A percentile compares a stretch with the other conserved stretches of the same genome.
These are phyloP conservation scores for Xylaria cubensis DNA, from an alignment of 495 filamentous ascomycete species.

Conservation along the genomic window DNA sequence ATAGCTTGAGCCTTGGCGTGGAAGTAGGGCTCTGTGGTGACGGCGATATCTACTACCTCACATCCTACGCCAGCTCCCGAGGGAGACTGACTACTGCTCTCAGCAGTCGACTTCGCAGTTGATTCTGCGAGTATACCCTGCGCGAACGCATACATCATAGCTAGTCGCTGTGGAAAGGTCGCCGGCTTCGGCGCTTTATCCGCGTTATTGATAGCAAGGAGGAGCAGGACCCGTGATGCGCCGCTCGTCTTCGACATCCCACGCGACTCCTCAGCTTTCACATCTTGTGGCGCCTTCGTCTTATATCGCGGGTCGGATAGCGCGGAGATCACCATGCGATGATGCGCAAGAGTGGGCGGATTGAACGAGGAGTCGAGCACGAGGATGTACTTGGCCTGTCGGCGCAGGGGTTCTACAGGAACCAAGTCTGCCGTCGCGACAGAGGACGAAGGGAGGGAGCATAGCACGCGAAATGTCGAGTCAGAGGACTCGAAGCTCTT, in stretches of 20 bases:
- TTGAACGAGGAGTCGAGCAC: slow-evolving; percentile 97
- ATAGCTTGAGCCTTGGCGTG: slow-evolving; percentile 82
- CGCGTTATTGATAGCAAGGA: slow-evolving; percentile 90
- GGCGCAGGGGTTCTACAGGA: slow-evolving; percentile 32
- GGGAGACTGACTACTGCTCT: neutral
- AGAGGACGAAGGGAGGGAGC: slow-evolving; percentile 53
- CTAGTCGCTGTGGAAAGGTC: slow-evolving; percentile 77
- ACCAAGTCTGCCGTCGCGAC: slow-evolving; percentile 28
- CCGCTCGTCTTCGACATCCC: slow-evolving; percentile 10
- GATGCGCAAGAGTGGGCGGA: slow-evolving; percentile 85
- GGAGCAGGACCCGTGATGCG: slow-evolving; percentile 69
- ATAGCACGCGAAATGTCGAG: slow-evolving; percentile 64
- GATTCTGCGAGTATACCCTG: slow-evolving; percentile 24
- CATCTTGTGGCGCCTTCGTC: slow-evolving; percentile 46
- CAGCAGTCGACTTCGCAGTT: neutral
- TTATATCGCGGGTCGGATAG: slow-evolving; percentile 51
- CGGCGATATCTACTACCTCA: slow-evolving; percentile 72
- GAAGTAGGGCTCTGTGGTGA: slow-evolving; percentile 85
- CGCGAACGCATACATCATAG: slow-evolving; percentile 87
- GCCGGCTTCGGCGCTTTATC: slow-evolving; percentile 90
- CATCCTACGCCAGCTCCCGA: slow-evolving; percentile 1
- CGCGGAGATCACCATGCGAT: slow-evolving; percentile 74
- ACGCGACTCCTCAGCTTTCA: neutral
- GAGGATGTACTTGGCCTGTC: slow-evolving; percentile 59
- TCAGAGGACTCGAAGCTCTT: slow-evolving; percentile 63